These are phyloP conservation scores for Penicillium sp. DNA, from an alignment of 2,329 filamentous ascomycete species.

Conservation along the genomic window DNA sequence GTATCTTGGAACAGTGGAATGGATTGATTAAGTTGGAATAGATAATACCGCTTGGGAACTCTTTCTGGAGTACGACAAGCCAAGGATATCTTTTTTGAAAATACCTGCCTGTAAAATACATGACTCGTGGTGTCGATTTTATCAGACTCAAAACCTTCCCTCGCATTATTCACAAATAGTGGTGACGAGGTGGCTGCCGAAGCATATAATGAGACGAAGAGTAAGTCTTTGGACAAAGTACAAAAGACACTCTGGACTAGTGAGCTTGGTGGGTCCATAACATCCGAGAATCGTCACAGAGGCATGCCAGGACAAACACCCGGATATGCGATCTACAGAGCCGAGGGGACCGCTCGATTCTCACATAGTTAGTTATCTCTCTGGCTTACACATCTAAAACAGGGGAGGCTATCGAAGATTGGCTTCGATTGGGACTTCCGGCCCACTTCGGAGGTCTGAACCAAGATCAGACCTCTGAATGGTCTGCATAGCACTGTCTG, in stretches of 20 bases:
- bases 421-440: background rate
- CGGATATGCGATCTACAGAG: slow-evolving; percentile 18
- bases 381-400: slow-evolving; percentile 11
- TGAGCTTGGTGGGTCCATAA: slow-evolving; percentile 9
- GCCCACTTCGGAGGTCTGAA: background rate
- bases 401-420: slow-evolving; percentile 13
- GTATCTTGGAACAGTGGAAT: background rate
- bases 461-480: background rate
- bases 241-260: background rate
- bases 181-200: slow-evolving; percentile 8
- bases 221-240: slow-evolving; percentile 3
- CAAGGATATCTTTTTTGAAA: background rate
- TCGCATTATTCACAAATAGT: background rate
- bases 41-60: background rate
- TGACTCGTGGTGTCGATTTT: background rate
- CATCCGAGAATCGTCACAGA: slow-evolving; percentile 13
- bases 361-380: slow-evolving; percentile 13
- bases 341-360: slow-evolving; percentile 14
- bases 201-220: background rate
- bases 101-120: background rate
- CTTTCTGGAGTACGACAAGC: background rate
- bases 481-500: background rate
- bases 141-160: background rate
- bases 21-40: background rate
- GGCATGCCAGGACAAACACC: slow-evolving; percentile 21